phyloP scores from a whole-genome alignment of 805 yeast species.

The Sporopachydermia lactativora region DNA sequence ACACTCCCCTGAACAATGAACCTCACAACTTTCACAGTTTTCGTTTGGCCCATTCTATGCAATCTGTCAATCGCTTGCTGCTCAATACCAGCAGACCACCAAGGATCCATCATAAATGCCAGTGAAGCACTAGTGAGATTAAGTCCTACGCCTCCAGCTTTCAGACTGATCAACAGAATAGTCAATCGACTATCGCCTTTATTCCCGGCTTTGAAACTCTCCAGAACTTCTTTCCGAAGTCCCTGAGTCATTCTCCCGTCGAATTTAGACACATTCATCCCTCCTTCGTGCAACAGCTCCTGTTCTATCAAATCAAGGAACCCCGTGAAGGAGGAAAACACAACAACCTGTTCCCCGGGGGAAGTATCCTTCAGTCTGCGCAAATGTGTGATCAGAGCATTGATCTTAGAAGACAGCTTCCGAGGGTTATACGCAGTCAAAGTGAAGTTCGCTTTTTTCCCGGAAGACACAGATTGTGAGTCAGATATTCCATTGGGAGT shows the following conservation, averaged over 20 bases:
- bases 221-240: slow-evolving; percentile 48
- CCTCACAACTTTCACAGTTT: slow-evolving; percentile 57
- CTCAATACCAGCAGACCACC: slow-evolving; percentile 93
- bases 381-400: slow-evolving; percentile 51
- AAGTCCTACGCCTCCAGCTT: slow-evolving; percentile 92
- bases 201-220: slow-evolving; percentile 32
- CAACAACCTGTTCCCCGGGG: slow-evolving; percentile 63
- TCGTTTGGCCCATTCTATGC: slow-evolving; percentile 79
- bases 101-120: slow-evolving; percentile 89
- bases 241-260: slow-evolving; percentile 67
- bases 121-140: slow-evolving; percentile 74
- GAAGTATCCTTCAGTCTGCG: slow-evolving; percentile 36
- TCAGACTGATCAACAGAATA: slow-evolving; percentile 57
- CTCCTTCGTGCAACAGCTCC: slow-evolving; percentile 36
- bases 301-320: slow-evolving; percentile 61
- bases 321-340: slow-evolving; percentile 82
- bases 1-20: slow-evolving; percentile 75
- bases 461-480: neutral
- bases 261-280: slow-evolving; percentile 49
- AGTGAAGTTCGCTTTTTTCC: slow-evolving; percentile 3
- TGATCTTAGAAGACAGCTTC: slow-evolving; percentile 53
- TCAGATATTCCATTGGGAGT: neutral
- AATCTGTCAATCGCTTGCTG: slow-evolving; percentile 87
- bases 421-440: slow-evolving; percentile 16
- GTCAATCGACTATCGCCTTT: slow-evolving; percentile 22